Percentiles rank a stretch among this genome's conserved stretches.
Conservation (phyloP, 2,329 filamentous ascomycete genomes). For the Knufia fluminis region DNA sequence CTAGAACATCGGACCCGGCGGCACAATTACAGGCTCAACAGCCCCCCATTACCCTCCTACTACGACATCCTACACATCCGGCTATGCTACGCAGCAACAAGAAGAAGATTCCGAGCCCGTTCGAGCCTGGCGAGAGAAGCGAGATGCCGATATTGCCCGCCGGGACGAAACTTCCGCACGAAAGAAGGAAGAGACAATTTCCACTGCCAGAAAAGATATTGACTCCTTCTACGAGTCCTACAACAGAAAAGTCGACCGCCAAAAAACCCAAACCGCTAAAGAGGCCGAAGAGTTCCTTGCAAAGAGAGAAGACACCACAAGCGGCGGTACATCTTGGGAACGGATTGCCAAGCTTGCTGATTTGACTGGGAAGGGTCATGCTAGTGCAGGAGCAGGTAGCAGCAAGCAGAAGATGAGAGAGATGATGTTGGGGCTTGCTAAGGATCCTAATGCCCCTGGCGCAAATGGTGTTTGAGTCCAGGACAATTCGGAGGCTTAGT, state of each 20-base stretch:
- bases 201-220: constrained; percentile 85
- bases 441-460: constrained; percentile 78
- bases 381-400: constrained; percentile 76
- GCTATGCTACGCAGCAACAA: constrained; percentile 55
- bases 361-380: constrained; percentile 77
- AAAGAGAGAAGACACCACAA: constrained; percentile 82
- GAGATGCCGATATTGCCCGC: constrained; percentile 72
- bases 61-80: constrained; percentile 17
- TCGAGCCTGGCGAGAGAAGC: constrained; percentile 80
- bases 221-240: constrained; percentile 99
- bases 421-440: constrained; percentile 73
- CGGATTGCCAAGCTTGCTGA: constrained; percentile 97
- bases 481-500: not conserved
- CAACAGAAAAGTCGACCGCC: constrained; percentile 96
- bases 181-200: constrained; percentile 76
- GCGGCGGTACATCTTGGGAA: constrained; percentile 96
- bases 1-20: constrained; percentile 63
- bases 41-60: constrained; percentile 42
- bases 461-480: constrained; percentile 42
- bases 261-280: constrained; percentile 73
- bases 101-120: constrained; percentile 50
- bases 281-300: constrained; percentile 90
- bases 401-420: constrained; percentile 97
- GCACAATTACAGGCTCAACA: constrained; percentile 65
- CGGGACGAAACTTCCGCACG: constrained; percentile 73